Evolutionary conservation across 352 stramenopile species (phyloP), one percentile per base, ranked within the genome.

Genomic region (Phytophthora citricola): DNA sequence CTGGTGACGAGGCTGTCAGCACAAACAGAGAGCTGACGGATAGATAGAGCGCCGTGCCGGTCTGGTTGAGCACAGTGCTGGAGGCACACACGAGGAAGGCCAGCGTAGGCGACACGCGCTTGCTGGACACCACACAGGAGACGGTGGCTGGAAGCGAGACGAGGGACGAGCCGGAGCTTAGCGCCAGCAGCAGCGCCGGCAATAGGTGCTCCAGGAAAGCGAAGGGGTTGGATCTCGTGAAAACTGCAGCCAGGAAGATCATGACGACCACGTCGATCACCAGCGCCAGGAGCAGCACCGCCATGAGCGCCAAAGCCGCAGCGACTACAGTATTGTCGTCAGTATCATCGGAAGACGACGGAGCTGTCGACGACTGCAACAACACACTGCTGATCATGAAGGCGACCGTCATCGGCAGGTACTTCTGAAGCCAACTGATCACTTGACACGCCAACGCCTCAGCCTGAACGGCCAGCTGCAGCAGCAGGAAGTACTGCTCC

Each of bases 11-110:
- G 53, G 67, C 55, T n/a, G 58, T 64, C 12, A 90, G 41, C 20
- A 88, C 63, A 58, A 85, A 92, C 6, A 87, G 49, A 1, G 68
- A 78, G 32, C 63, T 73, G 5, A 82, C 63, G 0, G 83, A 83
- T 14, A 90, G 44, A 32, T 89, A 90, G 32, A 87, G 20, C 5
- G 79, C 83, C 7, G 70, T 85, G 38, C 83, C 83, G n/a, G 72
- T 83, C 71, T 90, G 86, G 71, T 89, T 90, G 22, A 92, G 58
- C 15, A 78, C 71, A 0, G 68, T 56, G 17, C 83, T 75, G 9
- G 70, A 39, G 3, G 75, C 72, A 48, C 81, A 88, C 24, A 92
- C 69, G 49, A 90, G 71, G 53, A 88, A 83, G 0, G 79, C 79
- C 14, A 92, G 59, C 44, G 73, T 75, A 57, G 83, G 78, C 1